These are phyloP conservation scores for Didymella keratinophila DNA, from an alignment of 2,329 filamentous ascomycete genomes.

Conservation along the genomic window DNA sequence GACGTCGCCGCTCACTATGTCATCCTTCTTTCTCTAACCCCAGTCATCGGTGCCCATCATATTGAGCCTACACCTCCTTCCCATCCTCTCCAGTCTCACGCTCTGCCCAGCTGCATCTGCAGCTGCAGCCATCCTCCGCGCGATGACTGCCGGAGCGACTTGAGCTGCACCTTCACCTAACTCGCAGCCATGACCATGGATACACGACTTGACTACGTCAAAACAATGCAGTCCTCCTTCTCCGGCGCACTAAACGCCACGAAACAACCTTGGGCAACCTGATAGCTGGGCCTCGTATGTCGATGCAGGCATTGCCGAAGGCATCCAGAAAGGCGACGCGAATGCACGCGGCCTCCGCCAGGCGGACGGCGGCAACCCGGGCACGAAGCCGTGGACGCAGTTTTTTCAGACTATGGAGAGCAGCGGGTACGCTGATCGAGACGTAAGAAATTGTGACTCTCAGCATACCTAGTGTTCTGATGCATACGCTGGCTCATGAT, in stretches of 20 bases:
- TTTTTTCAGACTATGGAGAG: slow-evolving; percentile 3
- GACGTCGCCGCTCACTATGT: background rate
- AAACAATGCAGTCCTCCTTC: slow-evolving; percentile 3
- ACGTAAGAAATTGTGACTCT: too few relatives aligned
- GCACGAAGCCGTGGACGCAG: slow-evolving; percentile 1
- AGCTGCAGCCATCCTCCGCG: background rate
- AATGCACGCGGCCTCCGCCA: background rate
- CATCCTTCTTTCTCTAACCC: background rate
- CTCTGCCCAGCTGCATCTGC: background rate
- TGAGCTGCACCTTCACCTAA: slow-evolving; percentile 5
- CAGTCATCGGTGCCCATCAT: background rate
- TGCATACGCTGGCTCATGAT: background rate
- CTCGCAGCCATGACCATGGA: slow-evolving; percentile 4
- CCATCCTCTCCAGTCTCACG: background rate
- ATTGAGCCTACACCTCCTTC: background rate
- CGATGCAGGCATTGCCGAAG: slow-evolving; percentile 7
- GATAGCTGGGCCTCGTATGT: slow-evolving; percentile 2
- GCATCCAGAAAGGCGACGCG: slow-evolving; percentile 7
- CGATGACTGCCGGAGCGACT: background rate
- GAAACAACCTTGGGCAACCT: background rate
- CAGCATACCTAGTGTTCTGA: too few relatives aligned
- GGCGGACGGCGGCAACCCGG: slow-evolving; percentile 1
- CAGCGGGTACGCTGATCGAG: background rate
- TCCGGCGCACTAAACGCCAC: background rate
- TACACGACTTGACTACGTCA: slow-evolving; percentile 5